phyloP scores from a whole-genome alignment of 768 basidiomycete genomes.

The Imleria badia region DNA sequence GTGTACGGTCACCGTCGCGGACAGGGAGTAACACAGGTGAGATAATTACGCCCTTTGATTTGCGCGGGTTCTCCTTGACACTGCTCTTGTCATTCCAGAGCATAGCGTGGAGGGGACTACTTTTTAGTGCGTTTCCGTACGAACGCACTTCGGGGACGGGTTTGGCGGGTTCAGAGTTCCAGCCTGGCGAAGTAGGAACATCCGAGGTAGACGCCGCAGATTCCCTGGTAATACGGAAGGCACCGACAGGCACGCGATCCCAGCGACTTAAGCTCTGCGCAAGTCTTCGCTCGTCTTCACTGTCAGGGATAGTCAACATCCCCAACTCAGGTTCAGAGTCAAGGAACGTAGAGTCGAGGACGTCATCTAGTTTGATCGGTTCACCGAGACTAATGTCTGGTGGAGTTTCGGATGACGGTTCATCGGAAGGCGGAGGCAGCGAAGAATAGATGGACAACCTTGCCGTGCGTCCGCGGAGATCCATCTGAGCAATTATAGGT shows the following conservation, averaged over 20 bases:
- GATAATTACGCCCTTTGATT: slow-evolving; percentile 37
- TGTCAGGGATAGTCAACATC: slow-evolving; percentile 30
- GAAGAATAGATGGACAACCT: slow-evolving; percentile 35
- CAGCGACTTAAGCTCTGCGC: slow-evolving; percentile 59
- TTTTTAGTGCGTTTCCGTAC: slow-evolving; percentile 47
- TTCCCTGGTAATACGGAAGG: slow-evolving; percentile 64
- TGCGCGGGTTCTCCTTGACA: slow-evolving; percentile 21
- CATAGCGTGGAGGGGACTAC: slow-evolving; percentile 55
- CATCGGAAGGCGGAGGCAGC: slow-evolving; percentile 37
- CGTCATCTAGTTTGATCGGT: slow-evolving; percentile 65
- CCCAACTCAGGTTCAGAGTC: slow-evolving; percentile 51
- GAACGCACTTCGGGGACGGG: slow-evolving; percentile 21
- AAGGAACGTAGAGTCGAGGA: slow-evolving; percentile 71
- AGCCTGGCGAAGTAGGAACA: slow-evolving; percentile 28
- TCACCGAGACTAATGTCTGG: slow-evolving; percentile 45
- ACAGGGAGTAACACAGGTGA: slow-evolving; percentile 55
- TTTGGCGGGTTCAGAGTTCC: slow-evolving; percentile 28
- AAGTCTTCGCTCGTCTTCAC: slow-evolving; percentile 40
- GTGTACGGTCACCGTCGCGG: slow-evolving; percentile 56
- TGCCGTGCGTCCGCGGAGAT: slow-evolving; percentile 33
- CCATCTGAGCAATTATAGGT: slow-evolving; percentile 20
- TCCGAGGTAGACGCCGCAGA: slow-evolving; percentile 26
- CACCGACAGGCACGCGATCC: slow-evolving; percentile 71
- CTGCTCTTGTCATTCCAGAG: slow-evolving; percentile 44
- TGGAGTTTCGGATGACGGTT: slow-evolving; percentile 32